These are phyloP conservation scores for Talaromyces sp. DNA, from an alignment of 2,329 filamentous ascomycete genomes.

Conservation along the genomic window DNA sequence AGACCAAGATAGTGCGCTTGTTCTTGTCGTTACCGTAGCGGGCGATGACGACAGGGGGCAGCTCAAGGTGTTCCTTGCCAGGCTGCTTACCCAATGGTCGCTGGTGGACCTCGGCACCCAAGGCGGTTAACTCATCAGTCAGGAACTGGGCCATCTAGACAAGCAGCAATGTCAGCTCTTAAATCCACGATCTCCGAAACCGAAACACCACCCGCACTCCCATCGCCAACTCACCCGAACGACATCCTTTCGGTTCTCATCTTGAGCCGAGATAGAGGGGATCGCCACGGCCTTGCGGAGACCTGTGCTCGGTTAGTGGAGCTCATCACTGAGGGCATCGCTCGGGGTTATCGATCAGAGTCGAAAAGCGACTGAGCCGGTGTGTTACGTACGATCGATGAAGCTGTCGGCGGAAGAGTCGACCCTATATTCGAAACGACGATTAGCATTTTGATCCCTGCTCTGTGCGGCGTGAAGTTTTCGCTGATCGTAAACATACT, in stretches of 20 bases:
- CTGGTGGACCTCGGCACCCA: constrained; percentile 86
- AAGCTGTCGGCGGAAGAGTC: constrained; percentile 77
- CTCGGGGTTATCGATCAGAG: too few relatives aligned
- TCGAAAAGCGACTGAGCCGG: constrained; percentile 2
- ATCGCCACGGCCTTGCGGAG: constrained; percentile 92
- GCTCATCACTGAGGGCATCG: not conserved
- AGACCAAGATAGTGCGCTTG: constrained; percentile 94
- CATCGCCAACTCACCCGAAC: constrained; percentile 62
- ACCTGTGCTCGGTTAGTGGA: constrained; percentile 34
- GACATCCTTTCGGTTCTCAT: constrained; percentile 85
- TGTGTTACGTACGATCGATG: constrained; percentile 68
- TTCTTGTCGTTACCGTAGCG: constrained; percentile 89
- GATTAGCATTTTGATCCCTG: constrained; percentile 4
- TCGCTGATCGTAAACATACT: constrained; percentile 49
- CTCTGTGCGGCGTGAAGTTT: not conserved
- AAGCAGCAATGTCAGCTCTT: not conserved
- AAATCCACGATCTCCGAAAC: not conserved
- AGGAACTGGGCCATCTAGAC: constrained; percentile 86
- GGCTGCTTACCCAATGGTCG: constrained; percentile 89
- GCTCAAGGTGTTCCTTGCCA: constrained; percentile 83
- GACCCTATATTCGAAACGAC: constrained; percentile 51
- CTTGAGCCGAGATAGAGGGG: constrained; percentile 91
- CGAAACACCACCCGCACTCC: not conserved
- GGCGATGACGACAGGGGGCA: constrained; percentile 89
- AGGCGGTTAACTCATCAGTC: constrained; percentile 74